phyloP scores from a whole-genome alignment of 495 filamentous ascomycete genomes.

The Xylaria castorea region DNA sequence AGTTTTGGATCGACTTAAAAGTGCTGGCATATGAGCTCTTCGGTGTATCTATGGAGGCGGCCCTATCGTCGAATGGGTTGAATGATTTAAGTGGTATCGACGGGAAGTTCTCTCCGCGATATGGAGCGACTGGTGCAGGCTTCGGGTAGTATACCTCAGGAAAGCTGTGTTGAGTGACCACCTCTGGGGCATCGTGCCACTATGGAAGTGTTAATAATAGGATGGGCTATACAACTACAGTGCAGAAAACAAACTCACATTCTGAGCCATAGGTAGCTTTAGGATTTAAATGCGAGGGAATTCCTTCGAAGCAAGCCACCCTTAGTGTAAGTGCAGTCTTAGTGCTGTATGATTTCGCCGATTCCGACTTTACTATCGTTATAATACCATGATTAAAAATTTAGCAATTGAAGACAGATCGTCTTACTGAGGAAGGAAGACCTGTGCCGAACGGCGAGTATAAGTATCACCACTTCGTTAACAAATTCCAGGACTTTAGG shows the following conservation, averaged over 20 bases:
- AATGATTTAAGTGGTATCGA: constrained; percentile 12
- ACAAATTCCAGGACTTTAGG: constrained; percentile 14
- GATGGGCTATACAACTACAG: neutral
- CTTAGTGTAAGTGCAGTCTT: neutral
- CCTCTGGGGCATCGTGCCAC: constrained; percentile 50
- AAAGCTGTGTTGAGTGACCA: constrained; percentile 42
- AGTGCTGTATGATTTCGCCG: constrained; percentile 2
- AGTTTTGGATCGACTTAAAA: neutral
- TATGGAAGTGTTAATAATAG: constrained; percentile 19
- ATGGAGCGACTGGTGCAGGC: constrained; percentile 30
- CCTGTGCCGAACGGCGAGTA: neutral
- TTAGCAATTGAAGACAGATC: neutral
- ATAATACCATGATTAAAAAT: neutral
- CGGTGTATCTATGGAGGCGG: constrained; percentile 4
- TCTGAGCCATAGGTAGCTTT: constrained; percentile 20
- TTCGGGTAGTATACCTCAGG: constrained; percentile 46
- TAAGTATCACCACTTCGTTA: constrained; percentile 2
- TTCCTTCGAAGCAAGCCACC: neutral
- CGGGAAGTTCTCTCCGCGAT: constrained; percentile 23
- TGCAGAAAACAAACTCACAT: neutral
- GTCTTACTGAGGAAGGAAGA: neutral
- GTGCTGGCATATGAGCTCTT: neutral
- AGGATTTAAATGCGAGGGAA: neutral
- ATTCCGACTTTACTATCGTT: neutral
- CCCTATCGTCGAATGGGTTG: neutral